phyloP scores from a whole-genome alignment of 192 early-diverging fungal genomes.

The Backusella morwellensis region DNA sequence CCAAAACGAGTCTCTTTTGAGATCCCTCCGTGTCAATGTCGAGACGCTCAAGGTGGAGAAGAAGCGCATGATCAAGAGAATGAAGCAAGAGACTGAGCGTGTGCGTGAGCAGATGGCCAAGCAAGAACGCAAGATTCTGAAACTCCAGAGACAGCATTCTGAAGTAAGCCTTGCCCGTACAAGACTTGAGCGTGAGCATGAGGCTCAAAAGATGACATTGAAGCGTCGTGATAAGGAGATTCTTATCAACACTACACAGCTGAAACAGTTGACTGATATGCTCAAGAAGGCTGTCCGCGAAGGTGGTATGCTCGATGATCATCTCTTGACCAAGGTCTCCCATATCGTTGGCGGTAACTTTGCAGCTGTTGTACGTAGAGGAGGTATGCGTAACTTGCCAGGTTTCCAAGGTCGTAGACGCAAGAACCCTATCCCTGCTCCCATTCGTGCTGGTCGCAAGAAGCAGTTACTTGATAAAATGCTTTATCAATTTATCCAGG shows the following conservation, averaged over 20 bases:
- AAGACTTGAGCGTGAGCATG: conserved; percentile 53
- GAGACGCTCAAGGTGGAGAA: conserved; percentile 77
- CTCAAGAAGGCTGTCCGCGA: conserved; percentile 50
- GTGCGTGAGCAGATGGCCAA: conserved; percentile 60
- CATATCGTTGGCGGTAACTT: conserved; percentile 36
- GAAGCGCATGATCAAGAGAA: conserved; percentile 75
- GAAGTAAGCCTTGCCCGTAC: conserved; percentile 46
- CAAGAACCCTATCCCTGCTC: conserved; percentile 31
- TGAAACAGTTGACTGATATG: conserved; percentile 48
- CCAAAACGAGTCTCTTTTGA: conserved; percentile 60
- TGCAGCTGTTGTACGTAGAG: conserved; percentile 32
- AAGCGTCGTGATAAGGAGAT: conserved; percentile 61
- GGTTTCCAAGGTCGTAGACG: conserved; percentile 6
- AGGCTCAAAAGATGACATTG: conserved; percentile 55
- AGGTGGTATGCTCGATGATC: conserved; percentile 35
- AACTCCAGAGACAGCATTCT: conserved; percentile 57
- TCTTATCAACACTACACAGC: conserved; percentile 35
- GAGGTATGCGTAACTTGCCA: conserved; percentile 9
- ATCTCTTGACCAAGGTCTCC: conserved; percentile 28
- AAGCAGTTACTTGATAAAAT: conserved; percentile 55
- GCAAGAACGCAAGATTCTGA: conserved; percentile 58
- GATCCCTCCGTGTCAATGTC: conserved; percentile 66
- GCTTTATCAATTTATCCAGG: conserved; percentile 53
- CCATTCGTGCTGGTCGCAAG: conserved; percentile 44
- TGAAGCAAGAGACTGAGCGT: conserved; percentile 67